A percentile compares a stretch with the other conserved stretches of the same genome.
Conservation (phyloP, 768 basidiomycete genomes). For the Zangia roseola region DNA sequence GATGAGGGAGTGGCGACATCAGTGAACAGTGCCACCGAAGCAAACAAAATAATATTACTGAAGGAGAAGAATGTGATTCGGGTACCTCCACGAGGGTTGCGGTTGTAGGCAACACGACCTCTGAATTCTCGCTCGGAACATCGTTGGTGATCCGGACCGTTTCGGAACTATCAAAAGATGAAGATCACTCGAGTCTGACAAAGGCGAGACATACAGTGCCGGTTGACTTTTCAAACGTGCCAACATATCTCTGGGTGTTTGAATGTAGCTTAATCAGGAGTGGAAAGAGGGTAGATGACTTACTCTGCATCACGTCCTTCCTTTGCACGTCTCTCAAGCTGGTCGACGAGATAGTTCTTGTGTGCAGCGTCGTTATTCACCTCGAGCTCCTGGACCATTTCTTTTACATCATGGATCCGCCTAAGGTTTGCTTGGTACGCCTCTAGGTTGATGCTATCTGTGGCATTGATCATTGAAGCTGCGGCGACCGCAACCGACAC, state of each 20-base stretch:
- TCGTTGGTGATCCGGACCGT: conserved; percentile 14
- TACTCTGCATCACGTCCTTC: conserved; percentile 49
- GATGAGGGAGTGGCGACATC: conserved; percentile 4
- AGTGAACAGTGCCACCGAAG: not conserved
- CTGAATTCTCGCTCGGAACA: conserved; percentile 6
- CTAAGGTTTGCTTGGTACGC: conserved; percentile 24
- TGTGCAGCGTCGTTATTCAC: conserved; percentile 42
- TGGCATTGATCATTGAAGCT: conserved; percentile 24
- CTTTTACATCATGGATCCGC: conserved; percentile 32
- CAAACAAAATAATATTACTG: conserved; percentile 11
- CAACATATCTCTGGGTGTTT: conserved; percentile 21
- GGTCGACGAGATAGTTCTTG: conserved; percentile 32
- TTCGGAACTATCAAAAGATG: conserved; percentile 12
- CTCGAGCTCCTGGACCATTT: conserved; percentile 29
- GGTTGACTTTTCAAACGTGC: conserved; percentile 13
- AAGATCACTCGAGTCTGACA: not conserved
- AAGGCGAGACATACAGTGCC: conserved; percentile 11
- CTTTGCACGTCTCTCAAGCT: conserved; percentile 36
- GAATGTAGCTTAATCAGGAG: not conserved
- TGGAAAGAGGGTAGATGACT: conserved; percentile 10
- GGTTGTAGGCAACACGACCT: conserved; percentile 31
- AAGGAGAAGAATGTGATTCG: conserved; percentile 14
- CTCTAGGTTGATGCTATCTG: conserved; percentile 19
- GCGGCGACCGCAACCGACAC: conserved; percentile 18
- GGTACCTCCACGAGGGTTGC: conserved; percentile 36